These are phyloP conservation scores for Hawksworthiomyces lignivorus DNA, from an alignment of 2,329 filamentous ascomycete genomes.

Conservation along the genomic window DNA sequence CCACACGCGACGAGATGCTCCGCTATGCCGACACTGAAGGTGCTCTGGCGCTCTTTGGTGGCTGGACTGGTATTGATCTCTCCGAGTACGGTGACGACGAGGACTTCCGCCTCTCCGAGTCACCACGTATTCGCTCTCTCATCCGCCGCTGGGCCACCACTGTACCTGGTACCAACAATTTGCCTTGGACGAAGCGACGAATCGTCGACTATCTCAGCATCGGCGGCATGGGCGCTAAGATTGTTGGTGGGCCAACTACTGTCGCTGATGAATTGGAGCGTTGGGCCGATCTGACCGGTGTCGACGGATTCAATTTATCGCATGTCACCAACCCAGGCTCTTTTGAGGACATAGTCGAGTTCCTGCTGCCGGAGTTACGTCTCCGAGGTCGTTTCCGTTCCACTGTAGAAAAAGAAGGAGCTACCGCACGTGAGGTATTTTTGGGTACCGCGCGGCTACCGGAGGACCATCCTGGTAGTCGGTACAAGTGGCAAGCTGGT, in stretches of 20 bases:
- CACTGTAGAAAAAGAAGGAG: constrained; percentile 1
- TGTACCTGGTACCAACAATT: constrained; percentile 4
- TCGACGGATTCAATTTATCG: constrained; percentile 67
- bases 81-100: constrained; percentile 17
- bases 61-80: constrained; percentile 21
- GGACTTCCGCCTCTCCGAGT: constrained; percentile 9
- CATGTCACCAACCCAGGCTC: constrained; percentile 37
- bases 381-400: constrained; percentile 33
- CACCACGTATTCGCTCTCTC: constrained; percentile 9
- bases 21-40: constrained; percentile 16
- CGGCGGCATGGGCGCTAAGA: constrained; percentile 15
- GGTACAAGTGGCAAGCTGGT: constrained; percentile 5
- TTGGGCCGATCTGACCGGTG: constrained; percentile 61
- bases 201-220: constrained; percentile 16
- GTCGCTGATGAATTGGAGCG: constrained; percentile 61
- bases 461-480: constrained; percentile 6
- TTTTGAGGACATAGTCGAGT: constrained; percentile 59
- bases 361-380: constrained; percentile 55
- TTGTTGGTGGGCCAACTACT: constrained; percentile 56
- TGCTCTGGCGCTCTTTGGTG: constrained; percentile 19
- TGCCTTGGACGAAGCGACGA: constrained; percentile 13
- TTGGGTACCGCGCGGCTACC: constrained; percentile 2
- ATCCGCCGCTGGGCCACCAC: constrained; percentile 7
- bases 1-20: constrained; percentile 8
- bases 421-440: constrained; percentile 11